A percentile compares a stretch with the other conserved stretches of the same genome.
These are phyloP conservation scores for Polyporus tsugae DNA, from an alignment of 1,284 basidiomycete species.

Conservation along the genomic window DNA sequence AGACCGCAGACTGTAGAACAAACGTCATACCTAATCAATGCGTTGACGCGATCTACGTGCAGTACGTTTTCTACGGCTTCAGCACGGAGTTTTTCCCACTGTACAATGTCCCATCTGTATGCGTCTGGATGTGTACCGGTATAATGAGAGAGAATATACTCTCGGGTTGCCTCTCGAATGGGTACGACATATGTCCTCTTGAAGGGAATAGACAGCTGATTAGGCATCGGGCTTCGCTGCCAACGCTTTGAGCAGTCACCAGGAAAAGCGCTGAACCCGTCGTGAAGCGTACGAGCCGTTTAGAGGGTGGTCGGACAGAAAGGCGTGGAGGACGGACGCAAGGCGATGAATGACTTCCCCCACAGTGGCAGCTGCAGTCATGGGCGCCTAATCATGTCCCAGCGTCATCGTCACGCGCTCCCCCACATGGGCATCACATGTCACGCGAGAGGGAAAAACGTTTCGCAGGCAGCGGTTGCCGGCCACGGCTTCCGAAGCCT, in stretches of 20 bases:
- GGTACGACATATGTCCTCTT: slow-evolving; percentile 75
- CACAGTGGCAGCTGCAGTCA: no score
- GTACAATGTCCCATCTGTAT: slow-evolving; percentile 83
- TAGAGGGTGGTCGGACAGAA: not conserved
- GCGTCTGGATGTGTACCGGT: slow-evolving; percentile 87
- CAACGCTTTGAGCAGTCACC: not conserved
- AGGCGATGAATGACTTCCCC: no score
- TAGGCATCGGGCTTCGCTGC: slow-evolving; percentile 62
- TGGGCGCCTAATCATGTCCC: no score
- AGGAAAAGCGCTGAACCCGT: not conserved
- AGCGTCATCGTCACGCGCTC: no score
- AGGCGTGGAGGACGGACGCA: not conserved
- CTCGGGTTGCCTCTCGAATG: slow-evolving; percentile 65
- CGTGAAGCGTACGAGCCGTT: not conserved
- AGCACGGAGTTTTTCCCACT: slow-evolving; percentile 76
- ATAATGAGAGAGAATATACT: slow-evolving; percentile 75
- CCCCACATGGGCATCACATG: no score
- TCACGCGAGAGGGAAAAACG: no score
- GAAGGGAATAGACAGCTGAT: slow-evolving; percentile 81
- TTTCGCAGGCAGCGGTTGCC: no score
- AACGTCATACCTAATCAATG: slow-evolving; percentile 41
- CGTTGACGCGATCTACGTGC: slow-evolving; percentile 64
- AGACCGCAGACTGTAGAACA: not conserved
- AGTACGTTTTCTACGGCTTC: slow-evolving; percentile 64
- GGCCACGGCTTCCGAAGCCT: no score